phyloP scores from a whole-genome alignment of 2,329 filamentous ascomycete genomes.

The Cercospora berteroae region DNA sequence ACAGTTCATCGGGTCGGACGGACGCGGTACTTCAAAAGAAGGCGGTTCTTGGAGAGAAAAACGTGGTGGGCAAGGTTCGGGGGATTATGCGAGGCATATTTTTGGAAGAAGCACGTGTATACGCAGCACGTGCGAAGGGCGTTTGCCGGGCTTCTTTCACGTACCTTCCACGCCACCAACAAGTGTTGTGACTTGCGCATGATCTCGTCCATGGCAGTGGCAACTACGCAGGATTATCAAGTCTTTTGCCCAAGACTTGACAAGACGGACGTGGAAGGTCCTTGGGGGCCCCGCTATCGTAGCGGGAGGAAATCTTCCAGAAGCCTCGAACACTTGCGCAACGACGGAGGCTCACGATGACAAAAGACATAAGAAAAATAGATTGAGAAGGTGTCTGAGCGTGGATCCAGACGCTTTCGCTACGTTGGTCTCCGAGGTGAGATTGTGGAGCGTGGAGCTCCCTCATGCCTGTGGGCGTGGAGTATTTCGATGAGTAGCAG shows the following conservation, averaged over 20 bases:
- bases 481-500: not conserved
- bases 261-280: not conserved
- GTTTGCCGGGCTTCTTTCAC: not conserved
- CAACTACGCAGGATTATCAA: not conserved
- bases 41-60: not conserved
- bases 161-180: not conserved
- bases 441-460: not conserved
- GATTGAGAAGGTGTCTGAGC: not conserved
- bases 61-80: not conserved
- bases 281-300: not conserved
- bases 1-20: no score
- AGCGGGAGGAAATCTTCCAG: not conserved
- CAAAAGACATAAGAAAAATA: not conserved
- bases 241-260: not conserved
- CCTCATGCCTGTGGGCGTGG: not conserved
- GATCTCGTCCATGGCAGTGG: not conserved
- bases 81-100: not conserved
- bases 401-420: not conserved
- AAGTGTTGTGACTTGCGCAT: not conserved
- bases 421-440: not conserved
- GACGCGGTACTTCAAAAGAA: not conserved
- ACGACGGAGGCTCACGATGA: not conserved
- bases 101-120: not conserved
- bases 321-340: not conserved
- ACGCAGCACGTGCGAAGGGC: not conserved